Evolutionary conservation across 2,329 filamentous ascomycete genomes (phyloP), one percentile per base, ranked within the genome.

Genomic region (Nemania sp.): DNA sequence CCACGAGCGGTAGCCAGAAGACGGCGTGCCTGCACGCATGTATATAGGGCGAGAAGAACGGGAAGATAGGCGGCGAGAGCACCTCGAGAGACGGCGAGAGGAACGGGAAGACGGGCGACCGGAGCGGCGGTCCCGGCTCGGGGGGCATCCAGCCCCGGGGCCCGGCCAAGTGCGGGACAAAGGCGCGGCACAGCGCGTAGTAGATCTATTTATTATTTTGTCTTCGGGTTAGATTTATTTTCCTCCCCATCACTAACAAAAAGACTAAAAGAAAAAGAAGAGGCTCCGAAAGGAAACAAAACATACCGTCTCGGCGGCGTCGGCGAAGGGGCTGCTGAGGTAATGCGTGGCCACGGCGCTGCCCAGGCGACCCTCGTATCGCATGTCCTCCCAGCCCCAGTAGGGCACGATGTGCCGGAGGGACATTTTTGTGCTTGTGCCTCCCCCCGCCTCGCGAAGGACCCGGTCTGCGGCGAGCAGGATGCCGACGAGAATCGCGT

Each of bases 161-260:
- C 37, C 42, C 42, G 32, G 40, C 32, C 32, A 54, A 20, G 18
- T 54, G 52, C 52, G 52, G 52, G 52, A 54, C 40, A 42, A 54
- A 54, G 32, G 9, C 17, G 42, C 52, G 52, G 52, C 52, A 54
- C 42, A 46, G 52, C 52, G 52, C 52, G 13, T 47, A 54, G 32
- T 46, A 54, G 52, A 54, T 54, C 52, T n/a, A n/a, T n/a, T n/a
- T n/a, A n/a, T n/a, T n/a, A n/a, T 54, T 54, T 47, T 18, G 52
- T 18, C 40, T 18, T 46, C 40, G 42, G 40, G 42, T 54, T 17
- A 54, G 52, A 13, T 54, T 46, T 46, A 46, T 54, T n/a, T n/a
- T n/a, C n/a, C n/a, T n/a, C n/a, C n/a, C n/a, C n/a, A n/a, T n/a
- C n/a, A n/a, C n/a, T n/a, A n/a, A n/a, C n/a, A n/a, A n/a, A n/a